Percentiles rank a stretch among this genome's conserved stretches.
Evolutionary conservation across 192 early-diverging fungal genomes (phyloP).

Genomic region (Coemansia sp.): DNA sequence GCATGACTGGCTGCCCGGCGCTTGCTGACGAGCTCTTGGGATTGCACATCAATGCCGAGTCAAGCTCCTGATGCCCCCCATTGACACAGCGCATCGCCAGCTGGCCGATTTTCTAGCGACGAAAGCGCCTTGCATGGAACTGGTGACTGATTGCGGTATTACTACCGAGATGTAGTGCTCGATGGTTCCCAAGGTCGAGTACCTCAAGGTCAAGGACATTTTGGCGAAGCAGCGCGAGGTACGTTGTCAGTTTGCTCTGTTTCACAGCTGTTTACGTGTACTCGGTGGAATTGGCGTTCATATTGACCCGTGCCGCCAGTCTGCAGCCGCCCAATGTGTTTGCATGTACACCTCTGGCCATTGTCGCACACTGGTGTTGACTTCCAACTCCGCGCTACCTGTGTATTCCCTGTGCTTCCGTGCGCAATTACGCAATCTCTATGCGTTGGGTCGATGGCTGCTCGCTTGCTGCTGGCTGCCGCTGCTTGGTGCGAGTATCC

Average conservation of each 20-base stretch:
- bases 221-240: slow-evolving; percentile 67
- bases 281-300: not conserved
- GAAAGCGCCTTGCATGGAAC: too few species aligned
- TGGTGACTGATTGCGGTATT: too few species aligned
- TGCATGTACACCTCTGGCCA: not conserved
- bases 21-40: too few species aligned
- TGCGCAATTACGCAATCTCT: not conserved
- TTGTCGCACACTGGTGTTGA: not conserved
- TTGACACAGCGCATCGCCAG: too few species aligned
- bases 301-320: not conserved
- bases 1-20: not conserved
- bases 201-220: slow-evolving; percentile 68
- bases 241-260: slow-evolving; percentile 15
- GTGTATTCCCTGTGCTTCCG: not conserved
- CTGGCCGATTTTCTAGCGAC: too few species aligned
- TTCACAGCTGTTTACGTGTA: not conserved
- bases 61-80: too few species aligned
- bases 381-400: not conserved
- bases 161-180: slow-evolving; percentile 78
- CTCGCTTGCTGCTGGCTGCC: too few species aligned
- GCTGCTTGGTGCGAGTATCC: too few species aligned
- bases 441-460: not conserved
- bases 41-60: too few species aligned
- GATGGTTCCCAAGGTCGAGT: slow-evolving; percentile 85
- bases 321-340: not conserved